Evolutionary conservation across 352 stramenopile genomes (phyloP), one percentile per base, ranked within the genome.

Genomic region (Globisporangium iwayamae): DNA sequence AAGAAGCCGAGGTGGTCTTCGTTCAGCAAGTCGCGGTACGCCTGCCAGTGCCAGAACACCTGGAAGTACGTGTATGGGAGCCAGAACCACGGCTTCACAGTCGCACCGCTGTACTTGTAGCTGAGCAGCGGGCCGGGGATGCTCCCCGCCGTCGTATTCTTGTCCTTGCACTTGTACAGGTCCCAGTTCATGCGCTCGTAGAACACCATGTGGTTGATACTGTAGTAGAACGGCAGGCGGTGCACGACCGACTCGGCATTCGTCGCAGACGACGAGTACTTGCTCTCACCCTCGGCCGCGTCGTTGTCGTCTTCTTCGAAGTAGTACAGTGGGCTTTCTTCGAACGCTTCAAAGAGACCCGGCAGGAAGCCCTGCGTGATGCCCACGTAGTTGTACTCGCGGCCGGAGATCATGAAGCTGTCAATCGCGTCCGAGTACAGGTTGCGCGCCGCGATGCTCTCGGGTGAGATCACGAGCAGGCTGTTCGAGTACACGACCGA

Each of bases 161-260:
- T 91, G 67, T 90, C 79, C 22, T 84, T 87, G 71, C 85, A 93
- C 65, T 89, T 89, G 77, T 93, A 93, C 62, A 93, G 53, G 34
- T 93, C 85, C 83, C 81, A 93, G 63, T 92, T 93, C 78, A 91
- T 74, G n/a, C 85, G 79, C 63, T 93, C 83, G 70, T 93, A 93
- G 66, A 90, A 93, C 63, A 93, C 83, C 83, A 93, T 92, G 79
- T 93, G 85, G 66, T 93, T 93, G 68, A 93, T 90, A 53, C 80
- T 91, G 72, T 92, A 93, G 70, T 88, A 91, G 62, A 93, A 93
- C 47, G 83, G 85, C 64, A 93, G 67, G 16, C 83, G 81, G 45
- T 85, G 76, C 22, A 90, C 84, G 32, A 91, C 76, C 13, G 78
- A 87, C 36, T 74, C 70, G 38, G 75, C 55, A 25, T 80, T 73